Evolutionary conservation across 768 basidiomycete genomes (phyloP), one percentile per base, ranked within the genome.

Genomic region (Tremella yokohamensis): DNA sequence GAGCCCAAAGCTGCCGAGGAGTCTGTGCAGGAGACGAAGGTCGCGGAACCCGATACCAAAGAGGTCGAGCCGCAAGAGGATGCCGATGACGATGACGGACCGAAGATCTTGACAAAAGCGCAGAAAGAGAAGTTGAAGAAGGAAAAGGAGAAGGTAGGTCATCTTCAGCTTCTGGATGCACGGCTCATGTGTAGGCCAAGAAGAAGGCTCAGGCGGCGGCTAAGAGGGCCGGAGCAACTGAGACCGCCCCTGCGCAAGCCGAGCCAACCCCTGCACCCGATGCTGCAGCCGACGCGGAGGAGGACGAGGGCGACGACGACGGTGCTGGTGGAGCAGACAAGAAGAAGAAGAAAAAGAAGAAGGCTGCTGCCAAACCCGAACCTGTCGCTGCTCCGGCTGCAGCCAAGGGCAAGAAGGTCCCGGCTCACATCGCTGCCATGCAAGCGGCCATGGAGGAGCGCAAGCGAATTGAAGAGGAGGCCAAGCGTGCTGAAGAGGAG

Each of bases 71-170:
- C 57, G 60, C 66, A 52, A 16, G 62, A 58, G 2, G 63, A 67
- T 18, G 66, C 63, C 15, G 67, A 53, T 20, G 70, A 64, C 37
- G 67, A 75, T 38, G 72, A 72, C 13, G 26, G 85, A 82, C 51
- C 78, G 77, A 49, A 88, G 77, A 73, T 94, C 29, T 77, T 96
- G 37, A 86, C 87, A 16, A 97, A 97, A 80, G 96, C 94, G 76
- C 90, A 98, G 81, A 97, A 97, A 79, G 93, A 97, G 76, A 74
- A 86, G 74, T 80, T 94, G 60, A 97, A 98, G 84, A 98, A 97
- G 79, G 93, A 97, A 78, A 84, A 85, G 52, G 92, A 96, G 80
- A 96, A 96, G 87, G 91, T 87, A 37, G 49, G 69, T 44, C 55
- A 40, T 8, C 13, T 40, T 47, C 26, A 2, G 8, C 26, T 44